A percentile compares a stretch with the other conserved stretches of the same genome.
Conservation (phyloP, 352 stramenopile species). For the Pythium coloratum region DNA sequence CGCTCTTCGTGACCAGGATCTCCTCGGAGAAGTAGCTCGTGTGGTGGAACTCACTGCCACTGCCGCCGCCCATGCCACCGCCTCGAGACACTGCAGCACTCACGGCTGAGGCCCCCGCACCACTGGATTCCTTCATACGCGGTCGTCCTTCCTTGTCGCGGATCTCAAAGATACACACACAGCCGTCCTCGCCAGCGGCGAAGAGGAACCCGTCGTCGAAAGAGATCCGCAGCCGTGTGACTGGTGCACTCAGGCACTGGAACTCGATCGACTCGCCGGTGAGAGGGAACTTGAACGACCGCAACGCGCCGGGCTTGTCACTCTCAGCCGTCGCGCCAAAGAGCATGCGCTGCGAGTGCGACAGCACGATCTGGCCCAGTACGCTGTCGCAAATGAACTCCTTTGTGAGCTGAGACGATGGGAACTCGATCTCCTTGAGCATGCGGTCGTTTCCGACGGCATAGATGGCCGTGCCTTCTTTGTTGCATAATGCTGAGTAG, state of each 20-base stretch:
- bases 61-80: constrained; percentile 14
- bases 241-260: constrained; percentile 67
- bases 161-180: constrained; percentile 87
- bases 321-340: constrained; percentile 84
- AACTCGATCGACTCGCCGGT: constrained; percentile 89
- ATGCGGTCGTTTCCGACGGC: constrained; percentile 88
- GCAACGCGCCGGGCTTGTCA: constrained; percentile 72
- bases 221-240: constrained; percentile 85
- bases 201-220: constrained; percentile 90
- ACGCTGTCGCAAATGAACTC: constrained; percentile 81
- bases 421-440: constrained; percentile 90
- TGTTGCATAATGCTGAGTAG: constrained; percentile 84
- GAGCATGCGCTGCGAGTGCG: constrained; percentile 83
- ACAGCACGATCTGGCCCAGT: constrained; percentile 86
- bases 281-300: constrained; percentile 90
- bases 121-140: constrained; percentile 36
- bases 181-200: constrained; percentile 85
- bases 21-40: constrained; percentile 61
- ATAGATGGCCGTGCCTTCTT: constrained; percentile 77
- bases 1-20: constrained; percentile 87
- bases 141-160: constrained; percentile 83
- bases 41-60: constrained; percentile 25
- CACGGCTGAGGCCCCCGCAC: neutral
- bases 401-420: constrained; percentile 70
- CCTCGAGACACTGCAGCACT: constrained; percentile 25